A percentile compares a stretch with the other conserved stretches of the same genome.
These are phyloP conservation scores for Xylaria venustula DNA, from an alignment of 495 filamentous ascomycete species.

Conservation along the genomic window DNA sequence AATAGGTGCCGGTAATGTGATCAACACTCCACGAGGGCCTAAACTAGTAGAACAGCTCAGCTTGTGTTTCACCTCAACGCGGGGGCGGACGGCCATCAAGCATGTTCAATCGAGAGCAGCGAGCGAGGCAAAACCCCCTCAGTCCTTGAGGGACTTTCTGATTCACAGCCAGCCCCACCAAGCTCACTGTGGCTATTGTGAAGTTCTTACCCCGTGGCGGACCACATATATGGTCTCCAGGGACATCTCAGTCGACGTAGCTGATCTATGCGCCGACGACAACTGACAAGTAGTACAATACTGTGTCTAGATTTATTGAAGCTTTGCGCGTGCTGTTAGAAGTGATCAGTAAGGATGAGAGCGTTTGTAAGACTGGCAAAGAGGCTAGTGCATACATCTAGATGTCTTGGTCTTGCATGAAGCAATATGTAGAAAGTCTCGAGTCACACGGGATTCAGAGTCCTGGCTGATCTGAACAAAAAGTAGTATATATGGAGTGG, in stretches of 20 bases:
- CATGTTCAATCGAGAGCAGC: not conserved
- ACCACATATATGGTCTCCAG: constrained; percentile 82
- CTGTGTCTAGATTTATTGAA: not conserved
- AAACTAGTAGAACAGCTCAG: constrained; percentile 57
- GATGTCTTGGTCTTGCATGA: too few relatives aligned
- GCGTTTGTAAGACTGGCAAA: too few relatives aligned
- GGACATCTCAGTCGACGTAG: constrained; percentile 33
- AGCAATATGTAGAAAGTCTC: too few relatives aligned
- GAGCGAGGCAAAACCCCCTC: not conserved
- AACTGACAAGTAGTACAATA: not conserved
- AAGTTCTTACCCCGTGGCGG: constrained; percentile 74
- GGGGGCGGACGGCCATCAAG: constrained; percentile 1
- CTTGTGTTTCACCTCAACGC: constrained; percentile 1
- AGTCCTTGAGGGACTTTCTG: not conserved
- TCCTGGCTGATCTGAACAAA: too few relatives aligned
- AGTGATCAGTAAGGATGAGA: too few relatives aligned
- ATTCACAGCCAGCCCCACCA: not conserved
- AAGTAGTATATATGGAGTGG: too few relatives aligned
- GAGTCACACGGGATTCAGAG: too few relatives aligned
- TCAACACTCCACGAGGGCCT: constrained; percentile 87
- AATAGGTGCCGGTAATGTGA: constrained; percentile 70
- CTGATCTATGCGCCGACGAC: not conserved
- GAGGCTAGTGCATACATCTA: too few relatives aligned
- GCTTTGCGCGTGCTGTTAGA: not conserved
- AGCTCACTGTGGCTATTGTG: not conserved